Percentiles rank a stretch among this genome's conserved stretches.
These are phyloP conservation scores for Dioscorea dumetorum DNA, from an alignment of 106 monocot species.

Conservation along the genomic window DNA sequence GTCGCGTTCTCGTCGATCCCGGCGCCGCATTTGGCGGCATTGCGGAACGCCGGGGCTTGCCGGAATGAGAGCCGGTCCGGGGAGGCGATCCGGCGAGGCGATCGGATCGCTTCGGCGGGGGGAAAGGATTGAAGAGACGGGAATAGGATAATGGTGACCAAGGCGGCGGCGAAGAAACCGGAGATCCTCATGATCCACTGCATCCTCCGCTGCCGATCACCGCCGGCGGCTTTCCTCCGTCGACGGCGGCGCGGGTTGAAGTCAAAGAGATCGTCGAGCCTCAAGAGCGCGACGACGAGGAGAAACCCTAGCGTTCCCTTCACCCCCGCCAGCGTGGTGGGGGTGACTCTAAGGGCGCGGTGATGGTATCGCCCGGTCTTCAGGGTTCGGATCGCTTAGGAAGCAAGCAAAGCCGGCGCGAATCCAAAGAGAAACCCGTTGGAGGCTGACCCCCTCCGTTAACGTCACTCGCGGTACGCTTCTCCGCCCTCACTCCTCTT, in stretches of 20 bases:
- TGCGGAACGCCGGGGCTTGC: conserved; percentile 52
- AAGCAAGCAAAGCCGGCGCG: conserved; percentile 7
- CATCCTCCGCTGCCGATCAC: conserved; percentile 30
- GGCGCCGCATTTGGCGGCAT: conserved; percentile 59
- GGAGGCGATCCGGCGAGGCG: conserved; percentile 15
- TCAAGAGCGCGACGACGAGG: conserved; percentile 12
- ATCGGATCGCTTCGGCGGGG: conserved; percentile 79
- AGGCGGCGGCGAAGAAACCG: conserved; percentile 65
- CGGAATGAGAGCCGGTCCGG: conserved; percentile 23
- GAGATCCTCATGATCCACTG: conserved; percentile 63
- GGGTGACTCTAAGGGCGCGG: too few species aligned
- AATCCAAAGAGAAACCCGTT: too few species aligned
- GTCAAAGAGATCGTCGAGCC: conserved; percentile 1
- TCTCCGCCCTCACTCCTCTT: not conserved
- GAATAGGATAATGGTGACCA: conserved; percentile 60
- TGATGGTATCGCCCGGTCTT: too few species aligned
- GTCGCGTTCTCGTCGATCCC: conserved; percentile 11
- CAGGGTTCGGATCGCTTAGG: conserved; percentile 10
- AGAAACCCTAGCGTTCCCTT: too few species aligned
- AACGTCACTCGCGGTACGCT: conserved; percentile 1
- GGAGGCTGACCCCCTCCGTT: not conserved
- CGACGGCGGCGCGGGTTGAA: conserved; percentile 1
- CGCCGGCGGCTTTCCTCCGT: not conserved
- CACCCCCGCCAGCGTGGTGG: not conserved
- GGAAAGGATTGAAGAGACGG: conserved; percentile 91